Evolutionary conservation across 1,284 basidiomycete genomes (phyloP).

Genomic region (Malassezia yamatoensis): DNA sequence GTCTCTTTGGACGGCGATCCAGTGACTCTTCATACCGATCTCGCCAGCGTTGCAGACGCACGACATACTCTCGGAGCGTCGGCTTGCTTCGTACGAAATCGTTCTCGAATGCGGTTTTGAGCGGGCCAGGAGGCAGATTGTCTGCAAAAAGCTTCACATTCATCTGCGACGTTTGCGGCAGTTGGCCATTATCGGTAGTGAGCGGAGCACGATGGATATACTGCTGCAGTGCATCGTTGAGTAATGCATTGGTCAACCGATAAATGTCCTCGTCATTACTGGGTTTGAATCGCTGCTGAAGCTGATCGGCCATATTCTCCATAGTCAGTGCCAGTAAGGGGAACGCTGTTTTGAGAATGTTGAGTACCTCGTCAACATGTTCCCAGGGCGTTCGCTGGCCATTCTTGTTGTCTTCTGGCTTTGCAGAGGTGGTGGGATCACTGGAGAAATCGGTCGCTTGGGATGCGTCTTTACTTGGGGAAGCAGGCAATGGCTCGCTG

Average conservation of each 20-base stretch:
- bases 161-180: slow-evolving; percentile 55
- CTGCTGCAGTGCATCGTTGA: slow-evolving; percentile 56
- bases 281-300: slow-evolving; percentile 80
- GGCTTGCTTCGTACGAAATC: slow-evolving; percentile 78
- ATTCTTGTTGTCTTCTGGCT: slow-evolving; percentile 10
- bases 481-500: no score
- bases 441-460: no score
- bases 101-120: slow-evolving; percentile 72
- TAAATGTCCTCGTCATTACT: slow-evolving; percentile 89
- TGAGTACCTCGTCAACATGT: slow-evolving; percentile 84
- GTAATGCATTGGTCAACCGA: slow-evolving; percentile 72
- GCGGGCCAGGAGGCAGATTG: slow-evolving; percentile 47
- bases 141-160: slow-evolving; percentile 66
- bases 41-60: slow-evolving; percentile 80
- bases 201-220: slow-evolving; percentile 42
- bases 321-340: slow-evolving; percentile 86
- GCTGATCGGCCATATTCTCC: slow-evolving; percentile 96
- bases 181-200: slow-evolving; percentile 61
- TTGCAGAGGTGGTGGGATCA: no score
- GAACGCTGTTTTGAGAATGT: slow-evolving; percentile 90
- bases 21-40: slow-evolving; percentile 79
- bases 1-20: slow-evolving; percentile 69
- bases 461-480: no score
- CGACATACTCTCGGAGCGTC: slow-evolving; percentile 76
- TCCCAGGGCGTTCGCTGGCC: slow-evolving; percentile 65